Evolutionary conservation across 2,329 filamentous ascomycete genomes (phyloP).

Genomic region (Alternaria arborescens): DNA sequence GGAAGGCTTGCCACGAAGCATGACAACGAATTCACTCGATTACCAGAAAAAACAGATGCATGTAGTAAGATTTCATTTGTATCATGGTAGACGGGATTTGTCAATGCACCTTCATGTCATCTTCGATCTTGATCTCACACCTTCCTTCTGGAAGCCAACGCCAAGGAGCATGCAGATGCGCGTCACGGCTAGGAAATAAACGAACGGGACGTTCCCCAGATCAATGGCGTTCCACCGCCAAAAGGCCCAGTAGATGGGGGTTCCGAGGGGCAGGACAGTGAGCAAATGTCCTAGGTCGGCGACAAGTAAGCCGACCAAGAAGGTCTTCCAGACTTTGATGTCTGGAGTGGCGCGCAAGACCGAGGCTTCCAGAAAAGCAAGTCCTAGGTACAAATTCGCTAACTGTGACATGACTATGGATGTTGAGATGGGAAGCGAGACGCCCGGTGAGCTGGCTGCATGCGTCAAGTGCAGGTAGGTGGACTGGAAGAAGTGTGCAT

Average conservation of each 20-base stretch:
- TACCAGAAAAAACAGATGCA: not conserved
- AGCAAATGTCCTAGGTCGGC: slow-evolving; percentile 82
- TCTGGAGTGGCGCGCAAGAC: slow-evolving; percentile 75
- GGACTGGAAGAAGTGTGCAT: slow-evolving; percentile 60
- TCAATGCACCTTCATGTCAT: slow-evolving; percentile 17
- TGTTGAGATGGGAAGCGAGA: slow-evolving; percentile 65
- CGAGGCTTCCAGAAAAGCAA: slow-evolving; percentile 78
- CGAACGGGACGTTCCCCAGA: slow-evolving; percentile 74
- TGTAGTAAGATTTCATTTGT: not conserved
- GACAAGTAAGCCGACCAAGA: slow-evolving; percentile 73
- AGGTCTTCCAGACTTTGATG: slow-evolving; percentile 72
- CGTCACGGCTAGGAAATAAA: slow-evolving; percentile 68
- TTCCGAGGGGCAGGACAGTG: slow-evolving; percentile 68
- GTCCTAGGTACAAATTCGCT: slow-evolving; percentile 79
- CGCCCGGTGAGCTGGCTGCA: slow-evolving; percentile 59
- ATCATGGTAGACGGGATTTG: not conserved
- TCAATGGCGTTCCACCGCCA: slow-evolving; percentile 72
- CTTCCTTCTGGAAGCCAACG: slow-evolving; percentile 31
- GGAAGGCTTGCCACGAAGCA: not conserved
- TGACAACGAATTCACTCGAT: not conserved
- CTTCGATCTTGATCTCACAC: slow-evolving; percentile 17
- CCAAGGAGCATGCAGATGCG: slow-evolving; percentile 38
- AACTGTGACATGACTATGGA: slow-evolving; percentile 76
- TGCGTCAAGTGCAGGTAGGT: slow-evolving; percentile 73
- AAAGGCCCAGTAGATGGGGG: slow-evolving; percentile 70